A percentile compares a stretch with the other conserved stretches of the same genome.
Evolutionary conservation across 306 rosid genomes (phyloP).

Genomic region (Benincasa hispida): DNA sequence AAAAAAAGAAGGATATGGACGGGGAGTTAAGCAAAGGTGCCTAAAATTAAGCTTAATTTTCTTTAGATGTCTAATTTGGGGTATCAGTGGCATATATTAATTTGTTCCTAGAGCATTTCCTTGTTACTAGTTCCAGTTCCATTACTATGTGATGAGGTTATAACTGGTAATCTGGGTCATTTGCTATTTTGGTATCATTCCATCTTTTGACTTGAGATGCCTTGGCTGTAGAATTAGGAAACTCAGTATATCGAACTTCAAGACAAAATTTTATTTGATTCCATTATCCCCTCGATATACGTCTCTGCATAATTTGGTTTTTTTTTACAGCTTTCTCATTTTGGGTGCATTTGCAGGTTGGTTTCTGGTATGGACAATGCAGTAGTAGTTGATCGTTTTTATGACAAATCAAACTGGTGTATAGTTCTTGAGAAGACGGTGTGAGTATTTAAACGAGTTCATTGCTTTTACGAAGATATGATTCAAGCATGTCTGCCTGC

Average conservation of each 20-base stretch:
- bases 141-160: background rate
- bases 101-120: background rate
- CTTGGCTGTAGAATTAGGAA: background rate
- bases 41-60: background rate
- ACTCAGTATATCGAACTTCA: background rate
- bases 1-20: background rate
- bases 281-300: background rate
- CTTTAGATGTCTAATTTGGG: background rate
- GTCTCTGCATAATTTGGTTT: background rate
- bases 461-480: background rate
- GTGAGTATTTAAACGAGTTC: constrained; percentile 10
- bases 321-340: background rate
- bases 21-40: background rate
- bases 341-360: constrained; percentile 42
- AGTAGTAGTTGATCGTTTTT: constrained; percentile 63
- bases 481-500: background rate
- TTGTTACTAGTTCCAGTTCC: background rate
- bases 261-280: background rate
- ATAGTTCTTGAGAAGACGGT: constrained; percentile 59
- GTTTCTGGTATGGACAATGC: constrained; percentile 53
- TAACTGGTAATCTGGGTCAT: background rate
- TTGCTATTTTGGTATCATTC: background rate
- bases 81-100: too few species aligned
- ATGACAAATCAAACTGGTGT: constrained; percentile 92
- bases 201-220: background rate